Base-by-base conservation (phyloP, 331 rosid species). In the Rhamnella rubrinervis region DNA sequence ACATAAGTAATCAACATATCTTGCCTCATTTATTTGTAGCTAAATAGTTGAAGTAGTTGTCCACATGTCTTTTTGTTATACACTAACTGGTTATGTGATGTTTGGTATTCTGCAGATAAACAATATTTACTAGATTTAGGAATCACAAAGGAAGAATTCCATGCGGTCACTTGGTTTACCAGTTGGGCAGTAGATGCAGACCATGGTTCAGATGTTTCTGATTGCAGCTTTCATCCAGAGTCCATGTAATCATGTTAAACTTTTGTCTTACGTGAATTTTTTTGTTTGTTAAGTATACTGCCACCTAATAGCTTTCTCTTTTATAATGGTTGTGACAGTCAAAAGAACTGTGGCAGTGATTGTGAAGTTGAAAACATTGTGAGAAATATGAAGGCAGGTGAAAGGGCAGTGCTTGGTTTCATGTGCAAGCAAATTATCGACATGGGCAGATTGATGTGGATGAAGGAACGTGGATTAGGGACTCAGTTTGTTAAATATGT, bases 401-500 rank as follows among this genome's bases (percentile, higher is more conserved):
- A 86, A 77, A 84, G 97, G 80, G 96, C 97, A 19, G 86, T 74
- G 7, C 59, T 93, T 51, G 98, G 98, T 59, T 91, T 93, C 59
- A 89, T 79, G 89, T 93, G 98, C 95, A 91, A 93, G 88, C 87
- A 88, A 81, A 91, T 93, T 28, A 87, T 93, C 67, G 97, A 93
- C 74, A 81, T 80, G 81, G 98, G 98, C 20, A 85, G 98, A 83
- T 66, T 85, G 73, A 78, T 81, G 88, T 91, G 98, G 97, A 39
- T 87, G 67, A 93, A 81, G 84, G 85, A 88, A 21, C 75, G 63
- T 40, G 96, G 96, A 25, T 80, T 91, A 57, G 82, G 83, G 59
- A 66, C 97, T 20, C 75, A 76, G 80, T 83, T 90, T 72, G 87
- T 90, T 61, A 88, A 83, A 79, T 91, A 87, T 71, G 97, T 93